Base-by-base conservation (phyloP, 306 rosid genomes). In the Adenanthera pavonina region DNA sequence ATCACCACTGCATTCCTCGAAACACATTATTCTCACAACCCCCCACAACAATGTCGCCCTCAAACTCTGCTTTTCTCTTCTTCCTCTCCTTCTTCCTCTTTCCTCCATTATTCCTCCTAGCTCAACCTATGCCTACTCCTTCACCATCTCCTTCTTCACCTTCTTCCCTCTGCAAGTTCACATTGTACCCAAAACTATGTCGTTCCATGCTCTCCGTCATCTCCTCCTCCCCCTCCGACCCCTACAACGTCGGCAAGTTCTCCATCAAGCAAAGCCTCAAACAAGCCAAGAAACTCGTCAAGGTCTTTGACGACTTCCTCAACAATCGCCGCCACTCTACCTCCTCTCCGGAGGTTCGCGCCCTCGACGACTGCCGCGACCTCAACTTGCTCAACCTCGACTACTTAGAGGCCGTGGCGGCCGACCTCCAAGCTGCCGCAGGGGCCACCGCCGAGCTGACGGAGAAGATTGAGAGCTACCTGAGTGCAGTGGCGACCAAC, bases 401-500 rank as follows among this genome's bases (percentile, higher is more conserved):
- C 10, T 92, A 84, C 74, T 51, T 92, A 15, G 83, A 85, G 41
- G 36, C 92, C 11, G 87, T 88, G 11, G 34, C 79, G 0, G 53
- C 54, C 1, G 88, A 81, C 43, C 86, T 90, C 8, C 78, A 69
- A 10, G 60, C 89, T 3, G 4, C 80, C 0, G 20, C 41, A 6
- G 25, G 76, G 0, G 25, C 66, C 0, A 48, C 80, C 11, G 20
- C 82, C 17, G 89, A 79, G 68, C 53, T 90, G 46, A 91, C 88
- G 11, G 90, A 89, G 34, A 78, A 72, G 3, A 75, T 90, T 0
- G 85, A 85, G 76, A 88, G 95, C 2, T 72, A 85, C 70, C 81
- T 92, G 19, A 92, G 97, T 46, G 97, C 94, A 3, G 87, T 90
- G n/a, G 91, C 91, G 17, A 94, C 97, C 1, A 94, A 94, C 71